A percentile compares a stretch with the other conserved stretches of the same genome.
Evolutionary conservation across 768 basidiomycete genomes (phyloP).

Genomic region (Xerocomellus chrysenteron): DNA sequence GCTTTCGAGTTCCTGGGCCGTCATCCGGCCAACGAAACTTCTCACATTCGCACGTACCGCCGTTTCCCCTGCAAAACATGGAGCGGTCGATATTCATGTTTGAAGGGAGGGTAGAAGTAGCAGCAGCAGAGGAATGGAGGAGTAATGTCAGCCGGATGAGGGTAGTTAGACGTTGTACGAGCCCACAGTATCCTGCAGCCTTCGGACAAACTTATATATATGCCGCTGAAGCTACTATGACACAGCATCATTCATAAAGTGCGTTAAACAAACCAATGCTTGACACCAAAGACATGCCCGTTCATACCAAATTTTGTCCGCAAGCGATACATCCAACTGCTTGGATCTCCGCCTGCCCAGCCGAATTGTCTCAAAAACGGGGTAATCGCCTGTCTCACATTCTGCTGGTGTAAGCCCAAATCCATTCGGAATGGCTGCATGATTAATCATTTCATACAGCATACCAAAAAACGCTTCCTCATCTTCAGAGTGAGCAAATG

Average conservation of each 20-base stretch:
- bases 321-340: slow-evolving; percentile 3
- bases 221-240: neutral
- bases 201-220: too few species aligned
- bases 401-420: slow-evolving; percentile 16
- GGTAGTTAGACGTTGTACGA: too few species aligned
- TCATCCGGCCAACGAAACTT: neutral
- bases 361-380: slow-evolving; percentile 6
- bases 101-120: neutral
- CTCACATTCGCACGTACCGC: neutral
- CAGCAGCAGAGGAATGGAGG: too few species aligned
- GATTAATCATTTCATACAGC: neutral
- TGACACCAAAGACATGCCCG: slow-evolving; percentile 16
- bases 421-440: slow-evolving; percentile 1
- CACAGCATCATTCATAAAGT: neutral
- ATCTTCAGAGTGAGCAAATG: slow-evolving; percentile 6
- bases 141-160: too few species aligned
- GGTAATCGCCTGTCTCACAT: slow-evolving; percentile 17
- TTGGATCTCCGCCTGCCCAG: neutral
- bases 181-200: neutral
- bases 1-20: neutral
- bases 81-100: neutral
- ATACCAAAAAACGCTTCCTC: neutral
- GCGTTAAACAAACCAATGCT: neutral
- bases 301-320: slow-evolving; percentile 7
- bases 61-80: neutral